Conservation (phyloP, 495 filamentous ascomycete species). For the Gamarada debralockiae region DNA sequence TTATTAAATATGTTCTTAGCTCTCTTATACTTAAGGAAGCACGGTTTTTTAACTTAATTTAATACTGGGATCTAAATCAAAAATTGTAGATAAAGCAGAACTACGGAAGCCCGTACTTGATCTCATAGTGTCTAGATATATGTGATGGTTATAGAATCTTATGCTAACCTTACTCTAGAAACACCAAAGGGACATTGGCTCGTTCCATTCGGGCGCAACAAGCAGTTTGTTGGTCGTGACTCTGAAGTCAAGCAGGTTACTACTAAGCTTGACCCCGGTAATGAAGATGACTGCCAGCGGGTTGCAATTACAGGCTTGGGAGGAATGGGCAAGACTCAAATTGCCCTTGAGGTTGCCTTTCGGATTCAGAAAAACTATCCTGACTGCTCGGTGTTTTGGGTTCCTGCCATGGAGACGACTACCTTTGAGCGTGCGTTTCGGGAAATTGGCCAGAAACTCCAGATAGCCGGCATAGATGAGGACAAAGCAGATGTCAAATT, state of each 20-base stretch:
- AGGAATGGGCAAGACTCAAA: too few relatives aligned
- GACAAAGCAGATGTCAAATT: conserved; percentile 19
- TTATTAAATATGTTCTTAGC: too few relatives aligned
- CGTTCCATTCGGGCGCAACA: conserved; percentile 1
- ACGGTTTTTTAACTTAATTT: too few relatives aligned
- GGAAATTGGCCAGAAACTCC: conserved; percentile 19
- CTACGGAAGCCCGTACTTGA: too few relatives aligned
- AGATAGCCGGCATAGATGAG: conserved; percentile 9
- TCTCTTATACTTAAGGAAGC: too few relatives aligned
- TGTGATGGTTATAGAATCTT: too few relatives aligned
- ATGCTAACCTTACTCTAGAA: too few relatives aligned
- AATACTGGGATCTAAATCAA: too few relatives aligned
- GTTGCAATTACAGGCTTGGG: conserved; percentile 40
- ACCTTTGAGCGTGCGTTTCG: conserved; percentile 27
- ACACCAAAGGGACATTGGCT: neutral
- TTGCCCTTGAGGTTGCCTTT: conserved; percentile 28
- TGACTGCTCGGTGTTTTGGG: conserved; percentile 29
- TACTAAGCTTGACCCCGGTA: neutral
- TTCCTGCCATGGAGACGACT: conserved; percentile 25
- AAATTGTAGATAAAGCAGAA: too few relatives aligned
- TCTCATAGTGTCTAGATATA: too few relatives aligned
- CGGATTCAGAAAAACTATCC: conserved; percentile 19
- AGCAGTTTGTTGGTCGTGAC: neutral
- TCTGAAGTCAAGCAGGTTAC: neutral
- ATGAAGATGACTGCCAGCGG: neutral